These are phyloP conservation scores for Globisporangium solare DNA, from an alignment of 352 stramenopile genomes.

Conservation along the genomic window DNA sequence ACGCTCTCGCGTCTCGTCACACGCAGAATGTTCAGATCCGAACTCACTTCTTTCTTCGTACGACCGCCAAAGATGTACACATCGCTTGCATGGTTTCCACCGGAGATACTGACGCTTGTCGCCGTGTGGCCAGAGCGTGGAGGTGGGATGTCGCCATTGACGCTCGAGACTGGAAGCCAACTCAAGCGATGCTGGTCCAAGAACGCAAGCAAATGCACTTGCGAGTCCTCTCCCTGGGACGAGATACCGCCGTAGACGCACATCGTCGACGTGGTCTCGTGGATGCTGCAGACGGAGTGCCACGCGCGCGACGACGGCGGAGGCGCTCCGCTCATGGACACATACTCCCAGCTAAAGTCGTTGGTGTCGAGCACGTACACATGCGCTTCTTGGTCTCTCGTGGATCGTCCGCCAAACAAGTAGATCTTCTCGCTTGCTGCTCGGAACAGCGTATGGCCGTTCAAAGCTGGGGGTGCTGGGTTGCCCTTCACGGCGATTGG, in stretches of 20 bases:
- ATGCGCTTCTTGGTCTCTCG: conserved; percentile 48
- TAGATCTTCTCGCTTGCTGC: conserved; percentile 21
- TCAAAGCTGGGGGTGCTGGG: conserved; percentile 53
- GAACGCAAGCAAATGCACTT: conserved; percentile 30
- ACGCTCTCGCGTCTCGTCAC: not conserved
- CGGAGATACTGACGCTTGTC: conserved; percentile 17
- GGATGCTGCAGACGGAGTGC: conserved; percentile 42
- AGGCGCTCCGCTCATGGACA: conserved; percentile 15
- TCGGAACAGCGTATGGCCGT: conserved; percentile 56
- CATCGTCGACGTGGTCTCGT: conserved; percentile 11
- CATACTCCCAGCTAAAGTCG: conserved; percentile 49
- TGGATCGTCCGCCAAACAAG: conserved; percentile 52
- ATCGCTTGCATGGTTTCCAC: not conserved
- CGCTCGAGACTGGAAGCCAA: conserved; percentile 20
- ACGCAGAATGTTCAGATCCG: conserved; percentile 33
- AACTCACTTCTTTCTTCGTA: conserved; percentile 57
- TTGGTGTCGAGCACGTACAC: conserved; percentile 42
- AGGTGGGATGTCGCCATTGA: conserved; percentile 20
- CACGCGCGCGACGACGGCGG: conserved; percentile 46
- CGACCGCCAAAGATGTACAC: conserved; percentile 57
- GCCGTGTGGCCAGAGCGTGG: conserved; percentile 50
- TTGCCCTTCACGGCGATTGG: conserved; percentile 48
- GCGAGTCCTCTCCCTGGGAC: conserved; percentile 43
- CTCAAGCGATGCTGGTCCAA: conserved; percentile 8
- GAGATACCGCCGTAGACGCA: conserved; percentile 64